Evolutionary conservation across 805 yeast species (phyloP), one percentile per base, ranked within the genome.

Genomic region (Schizosaccharomyces octosporus): DNA sequence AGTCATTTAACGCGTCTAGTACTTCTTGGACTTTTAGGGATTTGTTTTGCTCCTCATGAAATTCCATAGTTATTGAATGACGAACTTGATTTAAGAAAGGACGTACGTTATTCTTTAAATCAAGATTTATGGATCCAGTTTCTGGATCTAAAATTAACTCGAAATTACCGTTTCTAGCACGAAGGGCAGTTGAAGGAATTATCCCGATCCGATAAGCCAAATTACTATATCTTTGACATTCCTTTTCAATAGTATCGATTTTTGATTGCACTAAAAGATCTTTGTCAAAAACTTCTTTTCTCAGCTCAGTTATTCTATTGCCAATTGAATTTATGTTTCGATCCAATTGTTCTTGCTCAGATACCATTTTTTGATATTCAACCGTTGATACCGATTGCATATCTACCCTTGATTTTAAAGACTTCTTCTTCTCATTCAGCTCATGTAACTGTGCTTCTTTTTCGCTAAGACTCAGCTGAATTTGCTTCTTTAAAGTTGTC

Each of bases 321-420:
- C 71, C 69, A 17, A 74, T 71, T 2, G 69, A 66, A 61, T 83
- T 87, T 60, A 84, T 74, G 19, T 77, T 70, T 64, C 76, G 76
- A 5, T 82, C 75, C 4, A 84, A 69, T 58, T 76, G 76, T 32
- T 82, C 86, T 62, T 86, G 74, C 66, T 83, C 86, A 41, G 72
- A 71, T 66, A 79, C 81, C 71, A 84, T 75, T 61, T 75, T 71
- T 65, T 87, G 87, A 61, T 87, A 79, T 55, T 80, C 82, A 17
- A 74, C 75, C 3, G 84, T 76, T 3, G 85, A 78, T 61, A 82
- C 73, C 1, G 31, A 17, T 24, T 51, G 57, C n/a, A 17, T 29
- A 19, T 51, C 57, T 2, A 51, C n/a, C 58, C 76, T 73, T 21
- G 75, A 69, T 27, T 72, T 71, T 39, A 71, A 67, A 4, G 57